Conservation (phyloP, 2,329 filamentous ascomycete genomes). For the Phymatotrichopsis omnivora region DNA sequence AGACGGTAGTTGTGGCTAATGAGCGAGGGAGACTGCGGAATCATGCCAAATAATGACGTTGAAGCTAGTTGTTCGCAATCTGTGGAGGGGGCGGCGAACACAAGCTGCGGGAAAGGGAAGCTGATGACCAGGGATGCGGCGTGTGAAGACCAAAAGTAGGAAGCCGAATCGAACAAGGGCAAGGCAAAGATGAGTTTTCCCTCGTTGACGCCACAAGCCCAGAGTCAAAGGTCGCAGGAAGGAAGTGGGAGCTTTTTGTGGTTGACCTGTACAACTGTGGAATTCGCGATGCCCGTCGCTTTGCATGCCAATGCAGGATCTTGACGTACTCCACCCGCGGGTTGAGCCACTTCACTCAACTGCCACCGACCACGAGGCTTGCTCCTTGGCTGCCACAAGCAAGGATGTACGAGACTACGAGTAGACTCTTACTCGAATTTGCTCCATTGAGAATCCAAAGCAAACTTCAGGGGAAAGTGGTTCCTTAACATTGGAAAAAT, state of each 20-base stretch:
- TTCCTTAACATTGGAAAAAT: no score
- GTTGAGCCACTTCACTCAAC: not conserved
- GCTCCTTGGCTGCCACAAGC: no score
- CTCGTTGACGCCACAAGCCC: conserved; percentile 8
- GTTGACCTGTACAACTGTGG: conserved; percentile 20
- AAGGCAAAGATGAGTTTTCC: conserved; percentile 4
- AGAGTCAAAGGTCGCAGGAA: not conserved
- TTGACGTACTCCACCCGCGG: not conserved
- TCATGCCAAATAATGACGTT: no score
- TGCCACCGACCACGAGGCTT: no score
- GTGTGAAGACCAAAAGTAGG: conserved; percentile 11
- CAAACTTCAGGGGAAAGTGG: no score
- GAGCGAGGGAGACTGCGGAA: no score
- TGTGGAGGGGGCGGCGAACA: conserved; percentile 8
- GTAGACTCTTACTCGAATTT: conserved; percentile 15
- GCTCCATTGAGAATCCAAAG: not conserved
- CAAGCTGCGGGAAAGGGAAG: conserved; percentile 3
- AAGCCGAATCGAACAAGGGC: conserved; percentile 15
- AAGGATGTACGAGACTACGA: conserved; percentile 17
- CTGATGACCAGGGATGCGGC: conserved; percentile 4
- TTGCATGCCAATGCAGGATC: not conserved
- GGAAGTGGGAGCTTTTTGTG: no score
- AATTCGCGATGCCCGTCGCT: conserved; percentile 18
- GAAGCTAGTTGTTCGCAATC: no score
- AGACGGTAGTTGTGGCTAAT: no score